phyloP scores from a whole-genome alignment of 2,329 filamentous ascomycete genomes.

The Diaporthe velutina region DNA sequence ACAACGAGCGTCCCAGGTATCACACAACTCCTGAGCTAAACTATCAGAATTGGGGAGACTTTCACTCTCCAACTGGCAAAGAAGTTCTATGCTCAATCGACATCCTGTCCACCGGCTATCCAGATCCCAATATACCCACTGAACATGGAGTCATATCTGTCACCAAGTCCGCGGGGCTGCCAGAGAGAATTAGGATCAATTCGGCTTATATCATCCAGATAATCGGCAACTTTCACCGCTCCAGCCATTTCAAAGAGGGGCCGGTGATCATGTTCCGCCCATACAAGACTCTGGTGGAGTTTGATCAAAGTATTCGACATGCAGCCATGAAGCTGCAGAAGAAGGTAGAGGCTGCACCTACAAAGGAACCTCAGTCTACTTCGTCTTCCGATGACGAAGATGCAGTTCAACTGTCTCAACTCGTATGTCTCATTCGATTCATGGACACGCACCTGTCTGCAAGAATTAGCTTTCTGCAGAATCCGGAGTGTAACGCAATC shows the following conservation, averaged over 20 bases:
- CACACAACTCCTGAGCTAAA: background rate
- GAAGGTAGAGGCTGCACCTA: too few relatives aligned
- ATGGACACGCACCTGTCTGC: background rate
- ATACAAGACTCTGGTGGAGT: background rate
- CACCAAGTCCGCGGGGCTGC: background rate
- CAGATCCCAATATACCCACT: accelerated
- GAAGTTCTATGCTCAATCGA: background rate
- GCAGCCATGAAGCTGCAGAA: background rate
- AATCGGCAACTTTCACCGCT: background rate
- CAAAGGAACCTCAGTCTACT: background rate
- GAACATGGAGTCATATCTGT: background rate
- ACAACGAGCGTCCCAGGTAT: background rate
- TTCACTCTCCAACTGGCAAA: background rate
- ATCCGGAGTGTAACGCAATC: background rate
- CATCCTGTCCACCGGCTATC: background rate
- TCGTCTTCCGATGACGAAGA: background rate
- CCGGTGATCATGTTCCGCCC: background rate
- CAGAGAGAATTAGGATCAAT: conserved; percentile 1
- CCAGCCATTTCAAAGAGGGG: background rate
- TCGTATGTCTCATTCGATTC: background rate
- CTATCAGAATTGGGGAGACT: background rate
- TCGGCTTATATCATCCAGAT: background rate
- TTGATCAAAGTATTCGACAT: background rate
- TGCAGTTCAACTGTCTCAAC: background rate
- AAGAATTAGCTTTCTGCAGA: background rate